phyloP scores from a whole-genome alignment of 768 basidiomycete genomes.

The Leccinum uliginosum region DNA sequence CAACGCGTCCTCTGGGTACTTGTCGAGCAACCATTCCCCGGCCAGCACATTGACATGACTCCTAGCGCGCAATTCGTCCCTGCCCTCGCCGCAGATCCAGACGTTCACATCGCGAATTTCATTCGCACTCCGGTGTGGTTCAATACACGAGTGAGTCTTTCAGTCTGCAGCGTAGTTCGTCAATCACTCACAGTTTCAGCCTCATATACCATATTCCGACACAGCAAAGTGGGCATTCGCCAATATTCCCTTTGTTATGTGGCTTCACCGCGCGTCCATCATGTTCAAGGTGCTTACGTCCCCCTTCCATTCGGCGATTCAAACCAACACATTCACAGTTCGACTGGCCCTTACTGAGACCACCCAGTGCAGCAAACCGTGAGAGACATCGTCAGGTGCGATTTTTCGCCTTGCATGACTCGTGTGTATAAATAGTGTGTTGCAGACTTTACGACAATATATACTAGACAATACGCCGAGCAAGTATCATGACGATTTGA shows the following conservation, averaged over 20 bases:
- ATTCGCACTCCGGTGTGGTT: conserved; percentile 61
- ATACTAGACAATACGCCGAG: conserved; percentile 47
- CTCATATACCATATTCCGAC: conserved; percentile 37
- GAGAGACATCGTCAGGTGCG: conserved; percentile 14
- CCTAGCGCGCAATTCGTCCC: conserved; percentile 61
- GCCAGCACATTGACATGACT: neutral
- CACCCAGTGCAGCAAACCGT: conserved; percentile 5
- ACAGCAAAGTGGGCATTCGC: conserved; percentile 49
- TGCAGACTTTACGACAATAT: conserved; percentile 40
- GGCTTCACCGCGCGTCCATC: conserved; percentile 46
- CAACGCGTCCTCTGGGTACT: conserved; percentile 62
- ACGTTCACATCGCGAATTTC: conserved; percentile 54
- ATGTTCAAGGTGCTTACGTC: conserved; percentile 39
- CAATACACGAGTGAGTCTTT: conserved; percentile 41
- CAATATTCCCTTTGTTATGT: conserved; percentile 48
- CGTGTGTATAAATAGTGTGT: neutral
- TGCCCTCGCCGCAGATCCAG: conserved; percentile 45
- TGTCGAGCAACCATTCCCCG: neutral
- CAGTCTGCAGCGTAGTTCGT: neutral
- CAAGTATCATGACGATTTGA: conserved; percentile 42
- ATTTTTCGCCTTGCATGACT: neutral
- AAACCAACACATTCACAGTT: conserved; percentile 9
- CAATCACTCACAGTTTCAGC: conserved; percentile 30
- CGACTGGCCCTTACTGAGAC: conserved; percentile 15
- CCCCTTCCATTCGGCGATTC: neutral